These are phyloP conservation scores for Clavispora santaluciae DNA, from an alignment of 805 yeast genomes.

Conservation along the genomic window DNA sequence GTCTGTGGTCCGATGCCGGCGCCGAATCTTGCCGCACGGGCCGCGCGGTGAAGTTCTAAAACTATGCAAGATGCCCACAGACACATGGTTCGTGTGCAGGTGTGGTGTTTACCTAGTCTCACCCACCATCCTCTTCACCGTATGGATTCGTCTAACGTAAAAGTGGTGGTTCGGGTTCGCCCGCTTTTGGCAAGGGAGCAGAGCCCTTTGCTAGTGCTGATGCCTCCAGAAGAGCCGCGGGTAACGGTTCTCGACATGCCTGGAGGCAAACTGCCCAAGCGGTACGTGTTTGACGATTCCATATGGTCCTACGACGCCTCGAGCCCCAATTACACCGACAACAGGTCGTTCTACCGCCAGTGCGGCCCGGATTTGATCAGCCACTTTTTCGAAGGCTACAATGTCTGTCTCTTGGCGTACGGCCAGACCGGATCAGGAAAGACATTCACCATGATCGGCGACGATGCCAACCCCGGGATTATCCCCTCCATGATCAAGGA, in stretches of 20 bases:
- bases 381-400: slow-evolving; percentile 44
- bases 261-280: slow-evolving; percentile 21
- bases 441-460: slow-evolving; percentile 42
- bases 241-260: slow-evolving; percentile 19
- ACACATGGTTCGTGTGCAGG: not conserved
- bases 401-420: slow-evolving; percentile 40
- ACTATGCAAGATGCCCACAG: no score
- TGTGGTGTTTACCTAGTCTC: not conserved
- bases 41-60: no score
- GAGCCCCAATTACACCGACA: slow-evolving; percentile 40
- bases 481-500: slow-evolving; percentile 46
- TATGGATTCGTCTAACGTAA: slow-evolving; percentile 22
- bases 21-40: no score
- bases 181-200: slow-evolving; percentile 37
- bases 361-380: slow-evolving; percentile 58
- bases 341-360: slow-evolving; percentile 44
- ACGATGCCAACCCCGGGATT: slow-evolving; percentile 30
- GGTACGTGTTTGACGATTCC: slow-evolving; percentile 48
- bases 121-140: not conserved
- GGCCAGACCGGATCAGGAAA: slow-evolving; percentile 43
- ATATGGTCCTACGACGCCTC: slow-evolving; percentile 42
- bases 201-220: slow-evolving; percentile 22
- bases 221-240: slow-evolving; percentile 24
- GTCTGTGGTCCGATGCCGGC: no score
- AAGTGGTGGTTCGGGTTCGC: slow-evolving; percentile 50